Conservation (phyloP, 495 filamentous ascomycete genomes). For the Aspergillus wentii region DNA sequence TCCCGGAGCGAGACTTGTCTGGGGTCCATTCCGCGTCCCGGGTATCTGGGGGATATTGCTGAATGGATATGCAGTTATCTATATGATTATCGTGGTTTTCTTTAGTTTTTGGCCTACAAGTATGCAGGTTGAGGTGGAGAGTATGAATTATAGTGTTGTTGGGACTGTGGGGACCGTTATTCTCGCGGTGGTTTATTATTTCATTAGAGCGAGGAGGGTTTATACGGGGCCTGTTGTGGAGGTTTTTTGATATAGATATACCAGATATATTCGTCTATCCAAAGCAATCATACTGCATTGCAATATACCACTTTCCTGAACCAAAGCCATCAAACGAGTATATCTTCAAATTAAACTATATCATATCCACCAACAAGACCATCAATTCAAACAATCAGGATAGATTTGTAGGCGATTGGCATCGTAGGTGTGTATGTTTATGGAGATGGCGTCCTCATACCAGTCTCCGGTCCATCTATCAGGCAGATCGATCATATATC, state of each 20-base stretch:
- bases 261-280: too few species aligned
- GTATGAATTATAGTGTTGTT: conserved; percentile 45
- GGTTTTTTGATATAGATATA: conserved; percentile 4
- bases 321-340: too few species aligned
- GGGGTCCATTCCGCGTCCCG: conserved; percentile 46
- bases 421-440: too few species aligned
- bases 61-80: conserved; percentile 34
- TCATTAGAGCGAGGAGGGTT: conserved; percentile 17
- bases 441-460: too few species aligned
- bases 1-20: conserved; percentile 25
- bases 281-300: too few species aligned
- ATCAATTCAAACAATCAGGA: too few species aligned
- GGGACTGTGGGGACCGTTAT: conserved; percentile 31
- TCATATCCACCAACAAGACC: too few species aligned
- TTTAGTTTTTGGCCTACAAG: conserved; percentile 41
- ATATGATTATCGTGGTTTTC: conserved; percentile 31
- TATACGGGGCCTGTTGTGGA: conserved; percentile 27
- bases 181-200: conserved; percentile 28
- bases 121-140: conserved; percentile 25
- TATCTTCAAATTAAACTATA: too few species aligned
- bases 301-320: too few species aligned
- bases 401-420: too few species aligned
- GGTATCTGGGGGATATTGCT: conserved; percentile 38
- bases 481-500: too few species aligned
- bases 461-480: too few species aligned